Conservation (phyloP, 2,329 filamentous ascomycete species). For the Alternaria arbusti region DNA sequence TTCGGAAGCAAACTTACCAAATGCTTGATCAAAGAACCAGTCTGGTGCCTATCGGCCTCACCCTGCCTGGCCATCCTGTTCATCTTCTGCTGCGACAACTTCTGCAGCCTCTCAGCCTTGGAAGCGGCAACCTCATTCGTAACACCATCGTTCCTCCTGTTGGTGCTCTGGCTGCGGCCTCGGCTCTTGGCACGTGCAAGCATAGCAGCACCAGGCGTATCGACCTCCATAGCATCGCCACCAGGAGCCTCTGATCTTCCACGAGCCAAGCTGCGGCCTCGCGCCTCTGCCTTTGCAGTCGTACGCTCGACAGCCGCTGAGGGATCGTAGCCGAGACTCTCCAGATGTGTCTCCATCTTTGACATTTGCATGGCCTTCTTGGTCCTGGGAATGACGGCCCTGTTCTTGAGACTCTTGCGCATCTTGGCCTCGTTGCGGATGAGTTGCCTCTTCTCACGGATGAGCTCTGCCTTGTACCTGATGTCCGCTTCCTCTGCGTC, state of each 20-base stretch:
- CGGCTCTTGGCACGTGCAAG: conserved; percentile 72
- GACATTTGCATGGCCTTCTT: conserved; percentile 81
- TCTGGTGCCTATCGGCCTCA: conserved; percentile 91
- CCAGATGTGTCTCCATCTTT: conserved; percentile 84
- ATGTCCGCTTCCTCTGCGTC: conserved; percentile 89
- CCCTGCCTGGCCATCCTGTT: conserved; percentile 97
- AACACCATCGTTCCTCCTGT: conserved; percentile 80
- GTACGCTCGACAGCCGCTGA: conserved; percentile 75
- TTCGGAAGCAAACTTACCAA: conserved; percentile 68
- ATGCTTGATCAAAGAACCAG: conserved; percentile 84
- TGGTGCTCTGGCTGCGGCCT: conserved; percentile 67
- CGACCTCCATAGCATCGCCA: conserved; percentile 76
- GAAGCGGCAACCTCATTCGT: conserved; percentile 68
- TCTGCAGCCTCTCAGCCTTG: conserved; percentile 85
- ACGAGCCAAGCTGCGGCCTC: conserved; percentile 73
- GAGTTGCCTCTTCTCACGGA: conserved; percentile 90
- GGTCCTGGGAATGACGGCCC: conserved; percentile 87
- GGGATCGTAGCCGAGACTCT: conserved; percentile 85
- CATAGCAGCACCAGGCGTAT: conserved; percentile 47
- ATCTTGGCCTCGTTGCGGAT: conserved; percentile 94
- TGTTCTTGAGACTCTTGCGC: conserved; percentile 97
- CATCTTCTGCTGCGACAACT: conserved; percentile 96
- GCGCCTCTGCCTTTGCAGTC: conserved; percentile 64
- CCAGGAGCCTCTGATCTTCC: conserved; percentile 60
- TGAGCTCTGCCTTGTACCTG: conserved; percentile 89